Base-by-base conservation (phyloP, 192 early-diverging fungal genomes). In the Backusella luteola region DNA sequence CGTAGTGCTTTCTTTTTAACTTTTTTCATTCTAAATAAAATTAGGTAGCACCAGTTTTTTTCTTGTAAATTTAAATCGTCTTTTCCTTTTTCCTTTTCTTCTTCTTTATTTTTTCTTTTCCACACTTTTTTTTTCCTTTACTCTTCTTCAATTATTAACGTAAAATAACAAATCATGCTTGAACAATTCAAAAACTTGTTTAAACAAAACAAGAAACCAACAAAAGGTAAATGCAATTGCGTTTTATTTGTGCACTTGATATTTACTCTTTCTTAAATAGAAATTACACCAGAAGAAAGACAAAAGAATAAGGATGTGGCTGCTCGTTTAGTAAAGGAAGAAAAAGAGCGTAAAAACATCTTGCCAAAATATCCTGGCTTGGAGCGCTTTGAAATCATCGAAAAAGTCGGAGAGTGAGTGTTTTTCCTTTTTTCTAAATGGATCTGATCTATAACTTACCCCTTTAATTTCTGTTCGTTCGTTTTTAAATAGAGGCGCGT, bases 401-500 rank as follows among this genome's bases (percentile, higher is more conserved):
- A 87, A 42, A 91, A 92, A 69, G 88, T 92, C 87, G 91, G 91
- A 81, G 91, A 92, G 91, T 91, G 85, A 83, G 90, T 83, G 4
- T 38, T 4, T 44, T 44, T 14, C 42, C 8, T 63, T 63, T 49
- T 49, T 49, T 49, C 46, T 49, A 49, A 49, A 49, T 63, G 23
- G 21, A 63, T 26, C 26, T 14, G 56, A 63, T 63, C 3, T 9
- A 32, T 32, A 29, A 29, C 23, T 63, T 29, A 63, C 56, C 23
- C 21, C 46, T 49, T 49, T 49, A 3, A 44, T 49, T 49, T n/a
- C 15, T 17, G 15, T 12, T 17, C 21, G 0, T 63, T 26, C 1
- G 26, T 26, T 63, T 12, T 29, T 63, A 11, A 56, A 67, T 88
- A 94, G 93, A 80, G 94, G 95, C 39, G 95, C 95, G 17, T 96